Percentiles rank a stretch among this genome's conserved stretches.
Evolutionary conservation across 176 grass and related monocot genomes (phyloP).

Genomic region (Saccharum spontaneum): DNA sequence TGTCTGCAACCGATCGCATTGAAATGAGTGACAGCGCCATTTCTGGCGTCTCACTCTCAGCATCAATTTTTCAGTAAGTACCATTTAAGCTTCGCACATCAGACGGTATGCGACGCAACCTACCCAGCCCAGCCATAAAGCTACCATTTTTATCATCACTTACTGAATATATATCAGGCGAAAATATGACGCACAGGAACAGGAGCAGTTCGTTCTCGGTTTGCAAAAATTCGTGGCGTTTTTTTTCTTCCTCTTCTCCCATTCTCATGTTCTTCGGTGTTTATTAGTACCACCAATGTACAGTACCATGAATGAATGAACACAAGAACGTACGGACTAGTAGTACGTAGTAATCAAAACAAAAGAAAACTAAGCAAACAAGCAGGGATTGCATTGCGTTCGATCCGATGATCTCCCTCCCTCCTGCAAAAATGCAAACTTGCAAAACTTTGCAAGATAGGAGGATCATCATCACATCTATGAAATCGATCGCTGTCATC

Average conservation of each 20-base stretch:
- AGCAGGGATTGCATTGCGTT: slow-evolving; percentile 8
- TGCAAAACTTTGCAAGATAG: too few species aligned
- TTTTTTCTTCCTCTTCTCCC: background rate
- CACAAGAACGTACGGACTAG: background rate
- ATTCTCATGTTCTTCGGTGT: background rate
- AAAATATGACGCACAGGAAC: background rate
- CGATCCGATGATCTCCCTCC: background rate
- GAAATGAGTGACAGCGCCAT: too few species aligned
- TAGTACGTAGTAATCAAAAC: background rate
- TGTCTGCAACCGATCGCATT: too few species aligned
- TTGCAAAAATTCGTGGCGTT: background rate
- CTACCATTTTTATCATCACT: too few species aligned
- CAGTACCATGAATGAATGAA: background rate
- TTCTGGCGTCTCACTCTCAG: too few species aligned
- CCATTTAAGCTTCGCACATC: too few species aligned
- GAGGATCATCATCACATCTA: background rate
- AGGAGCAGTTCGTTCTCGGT: background rate
- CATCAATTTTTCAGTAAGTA: too few species aligned
- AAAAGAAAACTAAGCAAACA: background rate
- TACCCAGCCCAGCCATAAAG: too few species aligned
- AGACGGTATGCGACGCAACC: too few species aligned
- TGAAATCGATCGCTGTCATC: background rate
- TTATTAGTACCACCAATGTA: background rate
- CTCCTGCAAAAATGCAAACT: background rate
- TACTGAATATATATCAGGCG: too few species aligned